These are phyloP conservation scores for Metschnikowia orientalis DNA, from an alignment of 805 yeast species.

Conservation along the genomic window DNA sequence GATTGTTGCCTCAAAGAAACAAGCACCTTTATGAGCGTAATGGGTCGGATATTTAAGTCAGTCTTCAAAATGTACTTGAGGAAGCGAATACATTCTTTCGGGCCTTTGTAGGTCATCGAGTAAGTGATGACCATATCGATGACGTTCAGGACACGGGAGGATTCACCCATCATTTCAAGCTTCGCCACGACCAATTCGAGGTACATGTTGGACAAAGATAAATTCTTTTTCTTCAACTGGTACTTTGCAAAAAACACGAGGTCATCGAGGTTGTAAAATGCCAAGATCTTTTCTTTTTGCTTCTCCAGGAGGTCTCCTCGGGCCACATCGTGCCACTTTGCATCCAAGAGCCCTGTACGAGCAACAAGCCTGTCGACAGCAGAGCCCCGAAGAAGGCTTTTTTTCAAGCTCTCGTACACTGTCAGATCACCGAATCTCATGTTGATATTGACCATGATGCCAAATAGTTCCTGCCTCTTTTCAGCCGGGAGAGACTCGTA, in stretches of 20 bases:
- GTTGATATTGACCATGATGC: constrained; percentile 30
- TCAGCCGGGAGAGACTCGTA: constrained; percentile 1
- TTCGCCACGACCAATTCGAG: constrained; percentile 34
- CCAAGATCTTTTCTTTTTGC: constrained; percentile 26
- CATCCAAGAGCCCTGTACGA: constrained; percentile 33
- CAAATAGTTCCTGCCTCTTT: constrained; percentile 22
- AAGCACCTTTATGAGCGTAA: constrained; percentile 26
- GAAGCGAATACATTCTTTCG: constrained; percentile 28
- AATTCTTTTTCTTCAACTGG: constrained; percentile 24
- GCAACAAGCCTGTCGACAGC: constrained; percentile 29
- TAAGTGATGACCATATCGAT: constrained; percentile 28
- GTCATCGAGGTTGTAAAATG: constrained; percentile 28
- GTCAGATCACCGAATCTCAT: constrained; percentile 23
- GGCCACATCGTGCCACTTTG: constrained; percentile 36
- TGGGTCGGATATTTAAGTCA: constrained; percentile 22
- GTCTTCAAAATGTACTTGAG: constrained; percentile 30
- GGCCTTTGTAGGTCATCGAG: constrained; percentile 36
- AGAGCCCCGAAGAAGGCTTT: constrained; percentile 25
- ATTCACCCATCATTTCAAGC: constrained; percentile 23
- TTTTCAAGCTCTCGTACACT: constrained; percentile 19
- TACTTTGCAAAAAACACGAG: constrained; percentile 21
- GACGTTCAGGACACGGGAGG: constrained; percentile 20
- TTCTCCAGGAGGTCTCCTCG: constrained; percentile 13
- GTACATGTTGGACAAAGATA: constrained; percentile 31
- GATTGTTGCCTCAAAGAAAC: constrained; percentile 26